Evolutionary conservation across 1,139 yeast genomes (phyloP), one percentile per base, ranked within the genome.

Genomic region (Saccharomycopsis hybrid): DNA sequence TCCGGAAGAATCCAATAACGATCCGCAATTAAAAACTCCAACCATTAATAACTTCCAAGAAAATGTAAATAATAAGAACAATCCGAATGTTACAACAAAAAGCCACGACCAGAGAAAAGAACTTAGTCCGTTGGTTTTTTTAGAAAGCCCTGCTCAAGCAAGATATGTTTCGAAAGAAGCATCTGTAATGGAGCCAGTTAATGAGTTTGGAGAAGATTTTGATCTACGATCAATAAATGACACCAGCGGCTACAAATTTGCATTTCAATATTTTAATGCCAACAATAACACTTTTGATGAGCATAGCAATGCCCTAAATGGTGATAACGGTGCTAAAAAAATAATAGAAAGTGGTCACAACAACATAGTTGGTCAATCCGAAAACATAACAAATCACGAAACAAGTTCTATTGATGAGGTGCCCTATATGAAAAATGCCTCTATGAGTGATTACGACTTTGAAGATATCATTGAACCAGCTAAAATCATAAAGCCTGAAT

Each of bases 111-210:
- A 27, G 18, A 32, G 28, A 11, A 46, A 41, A 3, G 49, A 46
- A 28, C 35, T 48, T 3, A 44, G 48, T 25, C 54, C 54, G 4
- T 39, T 51, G 42, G 47, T 45, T 28, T 51, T 51, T 36, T 40
- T 51, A 5, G 54, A 48, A 25, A 48, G 52, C 32, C 54, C 54
- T 5, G 46, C 46, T 18, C 37, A 52, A 45, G 18, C 41, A n/a
- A 46, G 41, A n/a, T 27, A 44, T 25, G 46, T 37, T 8, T 43
- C 48, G 8, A 27, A 32, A 8, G 39, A 13, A 5, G 2, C 24
- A 5, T 45, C 48, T 7, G n/a, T 45, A 11, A 28, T 36, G 7
- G 48, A 40, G 25, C 35, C 31, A 5, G 18, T 45, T 11, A 29
- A 46, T 18, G 46, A 43, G 11, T 42, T 42, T 29, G 29, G 11